Evolutionary conservation across 2,329 filamentous ascomycete species (phyloP).

Genomic region (Ploettnerulaceae sp.): DNA sequence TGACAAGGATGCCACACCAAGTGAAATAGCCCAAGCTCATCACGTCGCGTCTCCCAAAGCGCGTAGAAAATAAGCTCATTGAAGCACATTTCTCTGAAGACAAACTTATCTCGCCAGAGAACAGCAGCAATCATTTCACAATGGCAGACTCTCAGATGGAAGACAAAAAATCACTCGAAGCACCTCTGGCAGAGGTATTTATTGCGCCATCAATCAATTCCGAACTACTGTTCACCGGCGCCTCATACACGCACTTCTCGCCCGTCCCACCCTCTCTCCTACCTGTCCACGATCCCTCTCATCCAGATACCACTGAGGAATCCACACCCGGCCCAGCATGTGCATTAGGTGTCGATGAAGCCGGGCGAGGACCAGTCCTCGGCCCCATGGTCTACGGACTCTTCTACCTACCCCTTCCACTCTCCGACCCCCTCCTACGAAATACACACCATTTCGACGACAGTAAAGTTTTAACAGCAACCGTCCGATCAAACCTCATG

Average conservation of each 20-base stretch:
- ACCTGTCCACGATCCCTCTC: conserved; percentile 29
- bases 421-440: conserved; percentile 69
- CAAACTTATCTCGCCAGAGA: too few species aligned
- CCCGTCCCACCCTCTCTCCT: conserved; percentile 59
- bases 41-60: conserved; percentile 11
- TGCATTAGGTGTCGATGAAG: conserved; percentile 87
- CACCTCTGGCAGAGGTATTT: conserved; percentile 42
- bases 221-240: conserved; percentile 53
- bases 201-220: conserved; percentile 65
- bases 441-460: conserved; percentile 85
- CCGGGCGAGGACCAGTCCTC: conserved; percentile 88
- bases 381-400: conserved; percentile 71
- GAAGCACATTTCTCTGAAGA: not conserved
- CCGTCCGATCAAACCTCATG: conserved; percentile 70
- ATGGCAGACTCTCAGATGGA: conserved; percentile 37
- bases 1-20: not conserved
- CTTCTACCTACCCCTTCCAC: conserved; percentile 69
- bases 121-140: conserved; percentile 1
- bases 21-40: not conserved
- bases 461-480: conserved; percentile 82
- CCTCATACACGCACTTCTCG: conserved; percentile 69
- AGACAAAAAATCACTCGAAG: conserved; percentile 34
- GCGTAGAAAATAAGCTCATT: too few species aligned
- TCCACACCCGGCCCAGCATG: conserved; percentile 50
- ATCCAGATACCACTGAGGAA: conserved; percentile 15